Evolutionary conservation across 768 basidiomycete genomes (phyloP), one percentile per base, ranked within the genome.

Genomic region (Lanmaoa rubissima): DNA sequence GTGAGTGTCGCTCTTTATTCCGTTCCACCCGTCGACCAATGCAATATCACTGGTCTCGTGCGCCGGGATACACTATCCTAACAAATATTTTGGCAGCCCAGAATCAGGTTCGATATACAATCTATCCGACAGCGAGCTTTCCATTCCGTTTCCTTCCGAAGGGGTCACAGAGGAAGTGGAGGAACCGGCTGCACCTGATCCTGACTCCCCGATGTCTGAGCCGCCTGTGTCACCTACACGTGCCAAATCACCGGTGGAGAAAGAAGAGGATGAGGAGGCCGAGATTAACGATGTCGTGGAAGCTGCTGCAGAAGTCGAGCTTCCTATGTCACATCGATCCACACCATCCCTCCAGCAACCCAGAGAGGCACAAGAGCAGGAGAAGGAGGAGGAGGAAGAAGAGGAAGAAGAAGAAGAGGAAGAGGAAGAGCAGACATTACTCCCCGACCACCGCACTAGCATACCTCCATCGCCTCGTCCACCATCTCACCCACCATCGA

Each of bases 71-170:
- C 43, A 24, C 48, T 53, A 36, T 51, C 36, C 61, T 61, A 21
- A 58, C 59, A 34, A 43, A 24, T 47, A 8, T 39, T 13, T 58
- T 48, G 40, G 49, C 52, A 81, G 80, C 62, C 73, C 70, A 6
- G 75, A 78, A 48, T 72, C 70, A 35, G 76, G 78, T 40, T 74
- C 69, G 60, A 77, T 81, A 57, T 65, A 59, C 31, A 68, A 74
- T 66, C 65, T 81, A 12, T 61, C 61, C 34, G 69, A 75, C 28
- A 59, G 59, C 53, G 73, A 77, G 48, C 48, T 74, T 32, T 65
- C 59, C 39, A 61, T 67, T 41, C 56, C 62, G 31, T 63, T 54
- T 28, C 60, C 52, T 24, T 40, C 58, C 43, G 61, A 55, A 43
- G 61, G 62, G 17, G 45, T 49, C 21, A 16, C 24, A 16, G 54